Evolutionary conservation across 495 filamentous ascomycete species (phyloP).

Genomic region (Penicillium odoratum): DNA sequence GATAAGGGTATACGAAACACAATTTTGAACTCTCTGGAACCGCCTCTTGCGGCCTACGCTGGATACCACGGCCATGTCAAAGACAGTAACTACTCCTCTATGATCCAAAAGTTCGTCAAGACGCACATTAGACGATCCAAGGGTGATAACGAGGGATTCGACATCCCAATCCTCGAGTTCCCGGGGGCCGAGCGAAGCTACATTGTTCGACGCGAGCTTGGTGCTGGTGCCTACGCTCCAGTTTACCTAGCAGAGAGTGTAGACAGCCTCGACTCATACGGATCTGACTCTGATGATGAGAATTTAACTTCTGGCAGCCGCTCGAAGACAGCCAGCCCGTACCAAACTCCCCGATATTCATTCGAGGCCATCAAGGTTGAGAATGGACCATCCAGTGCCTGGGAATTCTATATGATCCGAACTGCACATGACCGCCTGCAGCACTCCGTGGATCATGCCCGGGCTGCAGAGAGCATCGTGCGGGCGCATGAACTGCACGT

Average conservation of each 20-base stretch:
- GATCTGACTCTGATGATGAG: slow-evolving; percentile 50
- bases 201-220: slow-evolving; percentile 82
- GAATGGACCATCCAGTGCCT: slow-evolving; percentile 72
- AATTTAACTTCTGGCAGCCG: slow-evolving; percentile 27
- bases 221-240: slow-evolving; percentile 89
- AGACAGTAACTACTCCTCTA: slow-evolving; percentile 59
- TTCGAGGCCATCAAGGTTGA: slow-evolving; percentile 95
- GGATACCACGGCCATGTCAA: slow-evolving; percentile 73
- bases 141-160: slow-evolving; percentile 54
- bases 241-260: slow-evolving; percentile 86
- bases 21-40: slow-evolving; percentile 70
- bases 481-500: slow-evolving; percentile 84
- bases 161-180: slow-evolving; percentile 68
- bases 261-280: slow-evolving; percentile 42
- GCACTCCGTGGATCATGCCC: slow-evolving; percentile 35
- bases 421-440: slow-evolving; percentile 73
- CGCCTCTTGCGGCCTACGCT: slow-evolving; percentile 67
- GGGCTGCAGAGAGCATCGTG: slow-evolving; percentile 73
- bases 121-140: slow-evolving; percentile 60
- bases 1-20: slow-evolving; percentile 68
- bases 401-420: slow-evolving; percentile 97
- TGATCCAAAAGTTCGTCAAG: slow-evolving; percentile 80
- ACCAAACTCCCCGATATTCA: slow-evolving; percentile 41
- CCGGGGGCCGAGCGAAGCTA: slow-evolving; percentile 59
- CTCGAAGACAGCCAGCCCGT: slow-evolving; percentile 18